A percentile compares a stretch with the other conserved stretches of the same genome.
Evolutionary conservation across 306 rosid genomes (phyloP).

Genomic region (Corylus americana): DNA sequence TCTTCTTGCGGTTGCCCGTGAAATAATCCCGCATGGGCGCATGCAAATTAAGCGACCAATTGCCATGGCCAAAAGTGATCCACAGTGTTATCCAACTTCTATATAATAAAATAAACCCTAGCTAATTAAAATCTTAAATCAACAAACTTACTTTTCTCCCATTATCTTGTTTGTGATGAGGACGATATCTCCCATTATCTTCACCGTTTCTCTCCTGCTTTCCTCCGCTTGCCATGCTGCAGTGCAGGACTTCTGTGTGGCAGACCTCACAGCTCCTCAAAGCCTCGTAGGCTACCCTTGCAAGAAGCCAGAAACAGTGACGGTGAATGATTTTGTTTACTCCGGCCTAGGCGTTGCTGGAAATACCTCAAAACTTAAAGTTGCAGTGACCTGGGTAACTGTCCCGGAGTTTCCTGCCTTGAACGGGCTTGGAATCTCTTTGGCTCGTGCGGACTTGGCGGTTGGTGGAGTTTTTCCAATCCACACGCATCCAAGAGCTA

Average conservation of each 20-base stretch:
- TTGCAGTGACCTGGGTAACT: constrained; percentile 63
- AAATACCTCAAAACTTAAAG: constrained; percentile 80
- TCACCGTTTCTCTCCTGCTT: constrained; percentile 33
- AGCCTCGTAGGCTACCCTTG: constrained; percentile 76
- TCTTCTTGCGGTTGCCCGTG: background rate
- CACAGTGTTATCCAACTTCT: background rate
- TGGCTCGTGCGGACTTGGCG: constrained; percentile 63
- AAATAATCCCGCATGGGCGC: background rate
- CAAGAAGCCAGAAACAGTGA: constrained; percentile 51
- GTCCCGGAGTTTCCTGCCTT: constrained; percentile 56
- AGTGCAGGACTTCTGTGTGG: constrained; percentile 82
- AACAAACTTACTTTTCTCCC: too few species aligned
- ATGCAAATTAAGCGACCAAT: background rate
- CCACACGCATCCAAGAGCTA: constrained; percentile 82
- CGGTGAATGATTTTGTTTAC: constrained; percentile 56
- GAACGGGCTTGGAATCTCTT: constrained; percentile 72
- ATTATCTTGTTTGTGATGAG: constrained; percentile 15
- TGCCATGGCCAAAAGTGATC: background rate
- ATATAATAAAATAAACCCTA: background rate
- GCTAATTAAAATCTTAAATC: too few species aligned
- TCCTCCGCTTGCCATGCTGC: constrained; percentile 48
- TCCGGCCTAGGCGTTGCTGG: constrained; percentile 55
- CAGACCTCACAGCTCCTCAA: constrained; percentile 47
- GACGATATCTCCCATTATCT: constrained; percentile 43
- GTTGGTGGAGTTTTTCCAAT: constrained; percentile 65